A percentile compares a stretch with the other conserved stretches of the same genome.
phyloP scores from a whole-genome alignment of 2,329 filamentous ascomycete species.

The Verticillium dahliae region DNA sequence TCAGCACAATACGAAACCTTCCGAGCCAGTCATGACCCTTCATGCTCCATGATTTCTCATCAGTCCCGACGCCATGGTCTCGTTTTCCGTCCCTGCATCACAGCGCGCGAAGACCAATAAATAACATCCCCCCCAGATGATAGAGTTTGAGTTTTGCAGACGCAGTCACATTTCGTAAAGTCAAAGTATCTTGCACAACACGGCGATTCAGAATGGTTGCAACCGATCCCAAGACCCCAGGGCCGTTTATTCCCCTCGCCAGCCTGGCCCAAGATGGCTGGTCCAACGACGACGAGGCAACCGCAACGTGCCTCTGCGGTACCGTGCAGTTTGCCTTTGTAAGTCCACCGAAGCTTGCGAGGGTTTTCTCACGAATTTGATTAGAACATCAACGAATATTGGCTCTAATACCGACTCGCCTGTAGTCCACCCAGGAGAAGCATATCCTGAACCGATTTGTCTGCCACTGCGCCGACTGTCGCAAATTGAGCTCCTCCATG shows the following conservation, averaged over 20 bases:
- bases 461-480: constrained; percentile 57
- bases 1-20: too few species aligned
- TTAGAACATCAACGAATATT: neutral
- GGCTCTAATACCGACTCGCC: neutral
- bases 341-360: constrained; percentile 15
- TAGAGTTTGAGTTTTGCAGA: too few species aligned
- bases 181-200: too few species aligned
- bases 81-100: too few species aligned
- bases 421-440: constrained; percentile 36
- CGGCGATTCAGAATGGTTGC: too few species aligned
- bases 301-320: constrained; percentile 54
- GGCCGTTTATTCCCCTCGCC: constrained; percentile 24
- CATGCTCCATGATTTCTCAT: too few species aligned
- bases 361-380: neutral
- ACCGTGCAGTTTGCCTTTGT: constrained; percentile 48
- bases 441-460: constrained; percentile 44
- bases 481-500: constrained; percentile 56
- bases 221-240: too few species aligned
- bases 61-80: too few species aligned
- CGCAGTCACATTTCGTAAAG: too few species aligned
- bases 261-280: constrained; percentile 33
- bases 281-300: constrained; percentile 39
- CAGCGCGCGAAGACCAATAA: too few species aligned
- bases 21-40: too few species aligned
- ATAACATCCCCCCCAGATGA: too few species aligned